Conservation (phyloP, 768 basidiomycete genomes). For the Boletus rubescentipes region DNA sequence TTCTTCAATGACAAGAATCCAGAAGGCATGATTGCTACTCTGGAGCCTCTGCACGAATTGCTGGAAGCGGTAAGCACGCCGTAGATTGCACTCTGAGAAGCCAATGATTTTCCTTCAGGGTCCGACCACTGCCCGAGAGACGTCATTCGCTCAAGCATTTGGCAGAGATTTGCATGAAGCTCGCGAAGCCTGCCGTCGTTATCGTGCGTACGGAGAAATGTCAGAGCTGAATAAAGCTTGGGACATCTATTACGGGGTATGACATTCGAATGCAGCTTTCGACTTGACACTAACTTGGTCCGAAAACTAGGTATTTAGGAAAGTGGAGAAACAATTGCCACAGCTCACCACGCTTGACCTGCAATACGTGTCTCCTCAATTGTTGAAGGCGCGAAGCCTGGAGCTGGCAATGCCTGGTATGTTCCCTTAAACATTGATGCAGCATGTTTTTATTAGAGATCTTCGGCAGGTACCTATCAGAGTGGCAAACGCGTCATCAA, state of each 20-base stretch:
- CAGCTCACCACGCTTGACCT: slow-evolving; percentile 87
- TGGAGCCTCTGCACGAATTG: slow-evolving; percentile 92
- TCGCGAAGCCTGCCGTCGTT: slow-evolving; percentile 85
- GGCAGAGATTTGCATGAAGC: slow-evolving; percentile 92
- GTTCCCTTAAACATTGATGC: background rate
- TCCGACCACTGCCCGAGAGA: slow-evolving; percentile 91
- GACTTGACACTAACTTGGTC: slow-evolving; percentile 1
- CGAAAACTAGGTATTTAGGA: slow-evolving; percentile 79
- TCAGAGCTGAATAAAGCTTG: slow-evolving; percentile 94
- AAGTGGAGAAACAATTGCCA: slow-evolving; percentile 91
- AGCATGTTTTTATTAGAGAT: background rate
- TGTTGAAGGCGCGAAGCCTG: slow-evolving; percentile 85
- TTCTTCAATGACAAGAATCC: slow-evolving; percentile 98
- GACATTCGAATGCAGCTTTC: slow-evolving; percentile 21
- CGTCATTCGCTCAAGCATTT: slow-evolving; percentile 91
- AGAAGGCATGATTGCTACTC: slow-evolving; percentile 90
- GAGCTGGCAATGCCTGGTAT: slow-evolving; percentile 95
- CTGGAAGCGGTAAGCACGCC: slow-evolving; percentile 69
- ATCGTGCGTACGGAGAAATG: slow-evolving; percentile 81
- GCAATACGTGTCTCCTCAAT: slow-evolving; percentile 94
- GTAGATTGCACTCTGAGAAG: background rate
- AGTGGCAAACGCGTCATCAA: slow-evolving; percentile 80
- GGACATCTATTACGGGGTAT: slow-evolving; percentile 95
- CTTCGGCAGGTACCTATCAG: slow-evolving; percentile 78
- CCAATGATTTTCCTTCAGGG: slow-evolving; percentile 51